Percentiles rank a stretch among this genome's conserved stretches.
Evolutionary conservation across 1,284 basidiomycete genomes (phyloP).

Genomic region (Neolentinus lepideus): DNA sequence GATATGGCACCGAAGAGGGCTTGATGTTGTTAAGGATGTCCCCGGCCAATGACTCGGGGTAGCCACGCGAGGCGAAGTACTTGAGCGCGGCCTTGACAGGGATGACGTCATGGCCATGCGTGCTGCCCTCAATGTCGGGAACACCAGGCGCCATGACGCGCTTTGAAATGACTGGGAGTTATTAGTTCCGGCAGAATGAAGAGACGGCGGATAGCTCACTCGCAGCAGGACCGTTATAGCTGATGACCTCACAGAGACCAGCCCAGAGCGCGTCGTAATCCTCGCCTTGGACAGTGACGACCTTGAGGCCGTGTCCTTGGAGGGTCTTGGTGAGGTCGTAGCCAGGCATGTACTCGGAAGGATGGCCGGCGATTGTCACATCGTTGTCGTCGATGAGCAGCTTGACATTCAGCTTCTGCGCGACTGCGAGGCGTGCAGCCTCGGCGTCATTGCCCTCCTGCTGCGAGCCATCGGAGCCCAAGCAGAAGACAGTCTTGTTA

Average conservation of each 20-base stretch:
- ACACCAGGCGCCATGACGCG: constrained; percentile 79
- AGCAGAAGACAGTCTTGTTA: constrained; percentile 70
- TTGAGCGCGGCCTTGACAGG: constrained; percentile 70
- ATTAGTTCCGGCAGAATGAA: constrained; percentile 3
- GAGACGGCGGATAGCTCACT: constrained; percentile 28
- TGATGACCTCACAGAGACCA: constrained; percentile 49
- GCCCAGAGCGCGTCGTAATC: constrained; percentile 72
- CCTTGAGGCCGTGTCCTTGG: constrained; percentile 73
- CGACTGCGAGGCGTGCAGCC: constrained; percentile 79
- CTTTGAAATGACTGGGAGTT: constrained; percentile 53
- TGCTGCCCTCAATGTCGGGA: constrained; percentile 67
- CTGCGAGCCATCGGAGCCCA: constrained; percentile 84
- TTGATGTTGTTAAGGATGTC: constrained; percentile 63
- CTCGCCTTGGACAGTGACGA: constrained; percentile 67
- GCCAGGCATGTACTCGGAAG: constrained; percentile 76
- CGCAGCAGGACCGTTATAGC: constrained; percentile 68
- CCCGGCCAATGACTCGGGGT: constrained; percentile 40
- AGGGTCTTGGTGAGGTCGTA: constrained; percentile 68
- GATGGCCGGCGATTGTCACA: constrained; percentile 82
- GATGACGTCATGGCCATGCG: constrained; percentile 80
- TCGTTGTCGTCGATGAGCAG: constrained; percentile 84
- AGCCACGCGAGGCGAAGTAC: constrained; percentile 63
- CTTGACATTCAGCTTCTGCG: constrained; percentile 75
- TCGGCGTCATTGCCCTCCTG: constrained; percentile 88
- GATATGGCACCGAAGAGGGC: constrained; percentile 46